phyloP scores from a whole-genome alignment of 169 alveolate genomes.

The Plasmodium vinckei region DNA sequence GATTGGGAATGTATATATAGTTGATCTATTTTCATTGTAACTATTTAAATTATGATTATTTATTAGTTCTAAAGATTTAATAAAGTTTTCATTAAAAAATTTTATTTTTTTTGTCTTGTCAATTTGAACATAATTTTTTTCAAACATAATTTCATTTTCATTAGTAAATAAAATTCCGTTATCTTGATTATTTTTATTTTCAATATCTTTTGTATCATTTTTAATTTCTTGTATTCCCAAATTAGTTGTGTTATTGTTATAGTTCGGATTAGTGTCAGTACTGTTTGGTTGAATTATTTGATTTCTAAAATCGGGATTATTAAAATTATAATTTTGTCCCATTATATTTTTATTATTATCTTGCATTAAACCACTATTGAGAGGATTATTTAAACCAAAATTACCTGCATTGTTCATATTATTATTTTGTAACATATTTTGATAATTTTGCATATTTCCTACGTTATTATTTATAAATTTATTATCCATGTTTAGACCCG shows the following conservation, averaged over 20 bases:
- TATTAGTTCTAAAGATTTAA: slow-evolving; percentile 52
- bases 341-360: neutral
- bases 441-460: slow-evolving; percentile 1
- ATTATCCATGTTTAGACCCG: too few species aligned
- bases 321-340: neutral
- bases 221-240: neutral
- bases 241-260: neutral
- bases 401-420: slow-evolving; percentile 1
- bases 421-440: slow-evolving; percentile 18
- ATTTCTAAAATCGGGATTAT: neutral
- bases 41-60: slow-evolving; percentile 56
- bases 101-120: slow-evolving; percentile 7
- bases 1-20: slow-evolving; percentile 55
- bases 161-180: slow-evolving; percentile 26
- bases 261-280: neutral
- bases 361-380: neutral
- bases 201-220: slow-evolving; percentile 2
- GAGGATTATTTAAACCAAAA: neutral
- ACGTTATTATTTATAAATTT: neutral
- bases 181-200: slow-evolving; percentile 11
- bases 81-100: slow-evolving; percentile 49
- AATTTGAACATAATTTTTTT: slow-evolving; percentile 43
- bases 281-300: neutral
- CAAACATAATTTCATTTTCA: slow-evolving; percentile 54
- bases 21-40: slow-evolving; percentile 61